Base-by-base conservation (phyloP, 805 yeast species). In the Yarrowia yakushimensis region DNA sequence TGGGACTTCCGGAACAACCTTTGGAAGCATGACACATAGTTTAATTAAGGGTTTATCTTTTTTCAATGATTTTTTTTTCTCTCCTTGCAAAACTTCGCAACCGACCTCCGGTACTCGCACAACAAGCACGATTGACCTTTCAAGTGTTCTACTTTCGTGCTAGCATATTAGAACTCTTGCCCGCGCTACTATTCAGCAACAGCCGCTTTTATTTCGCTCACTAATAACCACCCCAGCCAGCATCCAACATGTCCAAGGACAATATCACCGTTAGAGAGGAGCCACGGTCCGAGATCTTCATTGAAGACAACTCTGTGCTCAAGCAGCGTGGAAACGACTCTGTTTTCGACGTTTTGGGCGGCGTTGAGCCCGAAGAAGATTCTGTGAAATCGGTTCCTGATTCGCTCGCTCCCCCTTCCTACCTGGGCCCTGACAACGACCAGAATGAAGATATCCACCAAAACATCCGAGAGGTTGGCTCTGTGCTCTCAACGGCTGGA, bases 91-190 rank as follows among this genome's bases (percentile, higher is more conserved):
- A 36, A 45, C 36, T 18, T 36, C 52, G 27, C 13, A 22, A 23
- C 59, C 33, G 43, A 34, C 33, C 25, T 7, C 10, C 48, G 61
- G 36, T 41, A 55, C 4, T 4, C 12, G 17, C 34, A 17, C 45
- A 11, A 55, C 48, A 31, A 34, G 46, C 48, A 54, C 60, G 60
- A 34, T 57, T 43, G 70, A 66, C 70, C 70, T 68, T 68, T 27
- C 39, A 39, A 46, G 66, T 66, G 70, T 68, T 68, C 70, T 68
- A 66, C 70, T 63, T 63, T 67, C 68, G 70, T 68, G 70, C 62
- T 60, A 23, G 34, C 57, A 39, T 13, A 23, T 67, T 43, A 68
- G 70, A 68, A 68, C 70, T 69, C 36, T 55, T 55, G 48, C 9
- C 43, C 28, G 25, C 45, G 10, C 20, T 25, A 27, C 5, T 17